Evolutionary conservation across 1,139 yeast genomes (phyloP), one percentile per base, ranked within the genome.

Genomic region (Geotrichum cucujoidarum): DNA sequence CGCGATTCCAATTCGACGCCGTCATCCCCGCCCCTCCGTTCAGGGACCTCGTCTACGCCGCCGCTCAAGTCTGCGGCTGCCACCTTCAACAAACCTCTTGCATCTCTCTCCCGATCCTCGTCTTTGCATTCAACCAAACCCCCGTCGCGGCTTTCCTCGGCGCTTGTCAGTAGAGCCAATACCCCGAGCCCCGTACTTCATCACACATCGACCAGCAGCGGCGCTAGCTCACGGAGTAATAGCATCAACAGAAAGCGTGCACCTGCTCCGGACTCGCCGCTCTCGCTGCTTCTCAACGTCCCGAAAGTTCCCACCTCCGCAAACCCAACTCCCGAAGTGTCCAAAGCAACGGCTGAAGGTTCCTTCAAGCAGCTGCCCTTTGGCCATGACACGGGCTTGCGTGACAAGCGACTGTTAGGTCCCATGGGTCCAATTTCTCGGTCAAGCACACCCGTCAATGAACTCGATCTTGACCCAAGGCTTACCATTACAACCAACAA

Each of bases 401-500:
- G 17, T 24, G 45, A 34, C 24, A 41, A 27, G 24, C 22, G 11
- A 18, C 14, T 17, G 5, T 11, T 18, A 7, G 38, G 38, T 13
- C 38, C 38, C 38, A 33, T 27, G 21, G 45, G 38, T 16, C 43
- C 43, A 13, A 30, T 40, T 16, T 25, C 45, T 6, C 45, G 31
- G 7, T 22, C 45, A 11, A 41, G 38, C 33, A 33, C 45, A 6
- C 45, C 45, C n/a, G 18, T 27, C 7, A 41, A 27, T 13, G 45
- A 41, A 22, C 40, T 32, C 21, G 40, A 37, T 17, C 10, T 32
- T 4, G 24, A 37, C 30, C 24, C 18, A 16, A 31, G 32, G 2
- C 8, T 18, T 11, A 37, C 40, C 2, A 37, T 37, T 13, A 37
- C 40, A 2, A 37, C 40, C 6, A 17, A 20, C 14, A 24, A 25